These are phyloP conservation scores for Hypoxylon cercidicola DNA, from an alignment of 495 filamentous ascomycete species.

Conservation along the genomic window DNA sequence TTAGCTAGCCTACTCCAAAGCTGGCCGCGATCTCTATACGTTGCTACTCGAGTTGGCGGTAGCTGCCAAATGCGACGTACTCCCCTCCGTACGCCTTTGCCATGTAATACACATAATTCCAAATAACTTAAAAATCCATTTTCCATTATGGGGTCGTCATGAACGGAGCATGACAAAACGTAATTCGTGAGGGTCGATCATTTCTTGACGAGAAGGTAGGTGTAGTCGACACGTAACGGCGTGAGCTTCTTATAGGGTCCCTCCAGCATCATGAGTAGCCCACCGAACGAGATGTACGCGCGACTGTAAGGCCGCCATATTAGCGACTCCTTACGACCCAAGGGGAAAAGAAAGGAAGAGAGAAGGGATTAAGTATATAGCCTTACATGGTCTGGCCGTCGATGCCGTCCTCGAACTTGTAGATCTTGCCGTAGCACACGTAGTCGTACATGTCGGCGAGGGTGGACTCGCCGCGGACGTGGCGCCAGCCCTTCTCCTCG, in stretches of 20 bases:
- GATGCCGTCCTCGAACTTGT: constrained; percentile 90
- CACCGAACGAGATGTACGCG: constrained; percentile 91
- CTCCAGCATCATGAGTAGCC: constrained; percentile 86
- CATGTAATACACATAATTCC: constrained; percentile 13
- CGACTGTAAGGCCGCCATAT: constrained; percentile 66
- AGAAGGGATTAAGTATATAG: constrained; percentile 22
- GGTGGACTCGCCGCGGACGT: constrained; percentile 75
- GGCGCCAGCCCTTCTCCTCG: constrained; percentile 77
- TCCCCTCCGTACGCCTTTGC: constrained; percentile 4
- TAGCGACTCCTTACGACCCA: too few species aligned
- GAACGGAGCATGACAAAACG: constrained; percentile 1
- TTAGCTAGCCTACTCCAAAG: constrained; percentile 18
- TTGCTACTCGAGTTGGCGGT: constrained; percentile 12
- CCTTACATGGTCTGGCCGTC: constrained; percentile 85
- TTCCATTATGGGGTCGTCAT: constrained; percentile 16
- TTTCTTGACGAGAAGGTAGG: constrained; percentile 94
- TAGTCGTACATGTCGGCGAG: constrained; percentile 96
- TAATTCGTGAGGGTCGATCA: constrained; percentile 49
- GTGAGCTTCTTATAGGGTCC: constrained; percentile 96
- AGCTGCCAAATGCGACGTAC: constrained; percentile 24
- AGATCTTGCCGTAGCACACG: constrained; percentile 97
- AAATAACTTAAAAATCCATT: constrained; percentile 24
- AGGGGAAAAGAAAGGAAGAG: background rate
- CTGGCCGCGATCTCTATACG: constrained; percentile 5
- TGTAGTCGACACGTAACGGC: constrained; percentile 87